Percentiles rank a stretch among this genome's conserved stretches.
Conservation (phyloP, 768 basidiomycete genomes). For the Pholiota molesta region DNA sequence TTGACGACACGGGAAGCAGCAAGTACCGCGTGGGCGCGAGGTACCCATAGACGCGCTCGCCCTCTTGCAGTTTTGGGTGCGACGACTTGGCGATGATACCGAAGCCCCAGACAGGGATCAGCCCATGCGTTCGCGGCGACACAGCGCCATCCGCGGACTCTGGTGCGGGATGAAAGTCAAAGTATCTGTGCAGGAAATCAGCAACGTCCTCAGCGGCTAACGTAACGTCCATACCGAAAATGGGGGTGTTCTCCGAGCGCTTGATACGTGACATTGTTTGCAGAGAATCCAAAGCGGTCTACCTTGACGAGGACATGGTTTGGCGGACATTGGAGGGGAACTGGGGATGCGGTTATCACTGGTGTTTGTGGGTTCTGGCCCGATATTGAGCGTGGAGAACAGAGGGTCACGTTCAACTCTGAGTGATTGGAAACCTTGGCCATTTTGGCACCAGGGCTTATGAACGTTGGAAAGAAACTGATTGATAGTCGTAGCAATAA, state of each 20-base stretch:
- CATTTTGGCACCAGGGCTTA: too few species aligned
- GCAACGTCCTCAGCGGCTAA: not conserved
- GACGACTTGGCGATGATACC: conserved; percentile 56
- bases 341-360: conserved; percentile 24
- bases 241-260: conserved; percentile 52
- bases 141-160: conserved; percentile 29
- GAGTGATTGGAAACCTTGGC: too few species aligned
- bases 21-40: conserved; percentile 63
- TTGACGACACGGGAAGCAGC: conserved; percentile 50
- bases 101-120: conserved; percentile 77
- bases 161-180: conserved; percentile 64
- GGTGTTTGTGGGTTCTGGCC: conserved; percentile 26
- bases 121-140: conserved; percentile 55
- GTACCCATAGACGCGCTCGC: conserved; percentile 69
- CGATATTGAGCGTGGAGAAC: conserved; percentile 33
- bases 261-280: conserved; percentile 76
- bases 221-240: conserved; percentile 38
- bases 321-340: conserved; percentile 29
- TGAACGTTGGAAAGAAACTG: too few species aligned
- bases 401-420: conserved; percentile 29
- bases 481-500: too few species aligned
- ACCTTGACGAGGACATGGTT: conserved; percentile 59
- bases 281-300: conserved; percentile 71
- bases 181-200: conserved; percentile 48
- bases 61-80: conserved; percentile 47